phyloP scores from a whole-genome alignment of 331 rosid species.

The Arachis monticola region DNA sequence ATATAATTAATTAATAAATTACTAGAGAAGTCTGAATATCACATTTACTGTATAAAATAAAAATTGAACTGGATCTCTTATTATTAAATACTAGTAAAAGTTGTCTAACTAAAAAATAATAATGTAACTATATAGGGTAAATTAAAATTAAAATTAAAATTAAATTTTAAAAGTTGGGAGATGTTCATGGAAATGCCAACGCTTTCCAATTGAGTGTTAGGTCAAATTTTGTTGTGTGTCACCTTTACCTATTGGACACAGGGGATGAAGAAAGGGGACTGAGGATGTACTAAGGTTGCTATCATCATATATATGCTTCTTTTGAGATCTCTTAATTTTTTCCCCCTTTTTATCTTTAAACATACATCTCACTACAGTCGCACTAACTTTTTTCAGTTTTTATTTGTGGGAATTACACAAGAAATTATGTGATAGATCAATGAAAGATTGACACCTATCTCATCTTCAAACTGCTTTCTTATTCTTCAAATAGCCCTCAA shows the following conservation, averaged over 20 bases:
- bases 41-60: too few species aligned
- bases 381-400: too few species aligned
- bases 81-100: neutral
- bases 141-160: neutral
- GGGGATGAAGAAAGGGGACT: too few species aligned
- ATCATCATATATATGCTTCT: neutral
- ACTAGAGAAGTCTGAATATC: too few species aligned
- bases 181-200: neutral
- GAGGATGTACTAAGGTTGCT: neutral
- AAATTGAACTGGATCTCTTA: too few species aligned
- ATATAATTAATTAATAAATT: too few species aligned
- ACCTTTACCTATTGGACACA: neutral
- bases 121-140: neutral
- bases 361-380: too few species aligned
- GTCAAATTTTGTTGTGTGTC: neutral
- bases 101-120: neutral
- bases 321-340: neutral
- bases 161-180: neutral
- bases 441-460: conserved; percentile 34
- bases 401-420: too few species aligned
- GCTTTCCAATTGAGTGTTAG: neutral
- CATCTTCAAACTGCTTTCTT: neutral
- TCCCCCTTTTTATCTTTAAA: neutral
- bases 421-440: conserved; percentile 3
- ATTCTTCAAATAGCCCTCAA: conserved; percentile 9